phyloP scores from a whole-genome alignment of 1,284 basidiomycete genomes.

The Wallemia hederae region DNA sequence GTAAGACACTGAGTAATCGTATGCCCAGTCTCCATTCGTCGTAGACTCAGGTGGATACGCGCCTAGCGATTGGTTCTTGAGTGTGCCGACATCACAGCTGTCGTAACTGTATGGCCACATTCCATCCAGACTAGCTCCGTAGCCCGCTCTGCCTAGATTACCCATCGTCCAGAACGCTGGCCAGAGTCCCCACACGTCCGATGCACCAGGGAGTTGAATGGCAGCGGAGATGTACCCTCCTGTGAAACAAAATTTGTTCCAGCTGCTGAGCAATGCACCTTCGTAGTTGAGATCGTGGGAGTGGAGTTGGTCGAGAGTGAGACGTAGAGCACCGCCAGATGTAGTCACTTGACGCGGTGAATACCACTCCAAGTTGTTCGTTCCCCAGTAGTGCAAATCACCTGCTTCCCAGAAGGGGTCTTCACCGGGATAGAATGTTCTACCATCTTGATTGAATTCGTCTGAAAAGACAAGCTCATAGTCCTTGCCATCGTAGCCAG shows the following conservation, averaged over 20 bases:
- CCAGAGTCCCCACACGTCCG: conserved; percentile 26
- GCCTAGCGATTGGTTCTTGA: conserved; percentile 20
- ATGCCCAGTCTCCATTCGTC: conserved; percentile 13
- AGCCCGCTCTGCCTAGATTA: conserved; percentile 56
- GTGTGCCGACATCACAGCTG: conserved; percentile 38
- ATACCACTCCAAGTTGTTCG: conserved; percentile 27
- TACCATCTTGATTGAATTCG: conserved; percentile 52
- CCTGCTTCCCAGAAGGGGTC: conserved; percentile 50
- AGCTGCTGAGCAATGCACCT: conserved; percentile 36
- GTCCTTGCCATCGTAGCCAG: conserved; percentile 27
- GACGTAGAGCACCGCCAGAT: conserved; percentile 35
- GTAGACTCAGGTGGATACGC: conserved; percentile 7
- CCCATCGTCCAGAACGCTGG: conserved; percentile 73
- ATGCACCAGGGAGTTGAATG: not conserved
- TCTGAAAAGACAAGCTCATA: conserved; percentile 45
- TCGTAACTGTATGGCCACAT: conserved; percentile 52
- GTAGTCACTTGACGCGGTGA: conserved; percentile 26
- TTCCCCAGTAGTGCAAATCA: conserved; percentile 48
- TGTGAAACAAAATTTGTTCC: conserved; percentile 90
- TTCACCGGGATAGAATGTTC: conserved; percentile 31
- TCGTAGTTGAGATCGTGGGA: conserved; percentile 45
- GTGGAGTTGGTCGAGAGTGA: conserved; percentile 26
- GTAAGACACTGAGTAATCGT: conserved; percentile 21
- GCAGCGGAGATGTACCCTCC: conserved; percentile 31
- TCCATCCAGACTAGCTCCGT: conserved; percentile 50